These are phyloP conservation scores for Hirsutella minnesotensis DNA, from an alignment of 2,329 filamentous ascomycete genomes.

Conservation along the genomic window DNA sequence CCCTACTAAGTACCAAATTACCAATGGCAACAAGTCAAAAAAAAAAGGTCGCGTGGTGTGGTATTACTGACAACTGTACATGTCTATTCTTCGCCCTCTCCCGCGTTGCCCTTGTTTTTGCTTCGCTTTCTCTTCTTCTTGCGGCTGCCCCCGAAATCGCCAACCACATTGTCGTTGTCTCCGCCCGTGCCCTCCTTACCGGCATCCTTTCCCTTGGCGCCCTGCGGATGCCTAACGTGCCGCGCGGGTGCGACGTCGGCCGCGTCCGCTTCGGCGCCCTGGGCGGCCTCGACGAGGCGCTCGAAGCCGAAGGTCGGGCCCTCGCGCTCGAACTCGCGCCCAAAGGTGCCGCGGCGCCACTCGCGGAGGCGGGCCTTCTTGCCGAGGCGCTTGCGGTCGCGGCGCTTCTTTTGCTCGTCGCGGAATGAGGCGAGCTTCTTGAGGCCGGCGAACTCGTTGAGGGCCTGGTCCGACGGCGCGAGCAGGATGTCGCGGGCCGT, in stretches of 20 bases:
- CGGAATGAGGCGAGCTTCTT: constrained; percentile 92
- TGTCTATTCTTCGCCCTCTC: constrained; percentile 8
- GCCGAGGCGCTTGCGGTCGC: constrained; percentile 75
- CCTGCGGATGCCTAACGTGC: background rate
- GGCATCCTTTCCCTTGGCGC: background rate
- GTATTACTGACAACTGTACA: background rate
- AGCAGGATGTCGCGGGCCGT: constrained; percentile 80
- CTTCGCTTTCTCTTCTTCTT: constrained; percentile 43
- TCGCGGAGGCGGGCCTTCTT: constrained; percentile 87
- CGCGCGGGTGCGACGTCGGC: background rate
- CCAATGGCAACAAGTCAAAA: no score
- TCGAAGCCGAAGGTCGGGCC: constrained; percentile 49
- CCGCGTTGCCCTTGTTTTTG: constrained; percentile 27
- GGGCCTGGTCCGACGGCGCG: constrained; percentile 70
- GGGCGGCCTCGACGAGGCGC: constrained; percentile 17
- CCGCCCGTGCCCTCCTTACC: background rate
- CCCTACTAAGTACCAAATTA: no score
- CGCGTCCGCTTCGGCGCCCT: background rate
- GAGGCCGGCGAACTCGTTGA: constrained; percentile 84
- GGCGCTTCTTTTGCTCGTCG: constrained; percentile 77
- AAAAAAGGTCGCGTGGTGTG: no score
- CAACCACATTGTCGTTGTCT: constrained; percentile 14
- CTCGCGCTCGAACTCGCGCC: constrained; percentile 41
- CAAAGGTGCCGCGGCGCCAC: constrained; percentile 63
- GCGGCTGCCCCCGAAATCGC: constrained; percentile 16